Base-by-base conservation (phyloP, 345 rosid genomes). In the Dipteronia sinensis region DNA sequence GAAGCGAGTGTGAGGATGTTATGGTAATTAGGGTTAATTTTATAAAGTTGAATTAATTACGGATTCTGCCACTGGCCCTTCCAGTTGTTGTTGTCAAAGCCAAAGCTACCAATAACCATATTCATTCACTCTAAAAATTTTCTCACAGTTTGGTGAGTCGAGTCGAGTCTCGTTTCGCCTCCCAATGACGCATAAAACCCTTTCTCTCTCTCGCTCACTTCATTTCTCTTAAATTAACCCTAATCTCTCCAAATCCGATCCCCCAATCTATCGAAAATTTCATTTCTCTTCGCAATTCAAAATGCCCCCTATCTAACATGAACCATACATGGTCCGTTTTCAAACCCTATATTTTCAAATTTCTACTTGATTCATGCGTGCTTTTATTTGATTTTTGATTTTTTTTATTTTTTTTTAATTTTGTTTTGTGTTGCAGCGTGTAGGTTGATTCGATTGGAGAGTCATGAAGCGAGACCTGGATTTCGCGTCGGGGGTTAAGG, bases 401-500 rank as follows among this genome's bases (percentile, higher is more conserved):
- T 7, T 51, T 27, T 46, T 16, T 23, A 27, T 53, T 20, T 46
- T 68, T 29, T 10, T 16, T 10, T 17, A n/a, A n/a, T n/a, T n/a
- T 27, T 27, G 12, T 19, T 58, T 0, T 11, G 25, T 59, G n/a
- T 40, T 49, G 67, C 65, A 74, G 81, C 64, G 19, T 79, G 80
- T 59, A 71, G 51, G 85, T 71, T 72, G 81, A 84, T 85, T 85
- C 76, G 79, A 76, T 65, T 15, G 27, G 64, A 34, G 85, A 81
- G 83, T 27, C 71, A 93, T 92, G 98, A 87, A 87, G 90, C 85
- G 86, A 70, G 94, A 89, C 80, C 73, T 82, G 53, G 86, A 71
- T 72, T 76, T 73, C 64, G 89, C 63, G 16, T 67, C 67, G 69
- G 84, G 69, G 65, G 85, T 76, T 34, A 80, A 76, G 75, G 42